phyloP scores from a whole-genome alignment of 352 stramenopile species.

The Globisporangium irregulare region DNA sequence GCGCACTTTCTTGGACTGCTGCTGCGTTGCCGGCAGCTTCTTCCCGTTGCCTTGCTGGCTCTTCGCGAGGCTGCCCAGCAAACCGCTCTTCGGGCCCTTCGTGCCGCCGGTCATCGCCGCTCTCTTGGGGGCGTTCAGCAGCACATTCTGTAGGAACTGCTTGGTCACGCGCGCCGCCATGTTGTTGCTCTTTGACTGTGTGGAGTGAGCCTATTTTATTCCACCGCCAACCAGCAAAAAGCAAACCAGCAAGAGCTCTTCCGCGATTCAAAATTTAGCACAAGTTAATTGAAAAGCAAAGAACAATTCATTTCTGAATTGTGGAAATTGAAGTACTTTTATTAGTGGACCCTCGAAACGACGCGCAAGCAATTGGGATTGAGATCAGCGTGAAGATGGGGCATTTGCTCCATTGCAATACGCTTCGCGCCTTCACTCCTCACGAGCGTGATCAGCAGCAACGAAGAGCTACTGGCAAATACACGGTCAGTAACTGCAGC shows the following conservation, averaged over 20 bases:
- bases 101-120: slow-evolving; percentile 10
- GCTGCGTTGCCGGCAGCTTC: slow-evolving; percentile 24
- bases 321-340: background rate
- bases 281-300: background rate
- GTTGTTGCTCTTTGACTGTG: slow-evolving; percentile 3
- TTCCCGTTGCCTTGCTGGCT: slow-evolving; percentile 15
- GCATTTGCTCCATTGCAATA: background rate
- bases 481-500: background rate
- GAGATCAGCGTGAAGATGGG: background rate
- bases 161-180: slow-evolving; percentile 73
- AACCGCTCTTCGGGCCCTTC: background rate
- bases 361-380: background rate
- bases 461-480: background rate
- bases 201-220: slow-evolving; percentile 1
- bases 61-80: slow-evolving; percentile 15
- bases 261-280: background rate
- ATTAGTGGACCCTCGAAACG: slow-evolving; percentile 3
- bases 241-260: background rate
- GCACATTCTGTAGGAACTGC: slow-evolving; percentile 67
- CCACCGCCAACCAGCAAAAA: slow-evolving; percentile 6
- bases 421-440: background rate
- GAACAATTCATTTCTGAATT: slow-evolving; percentile 12
- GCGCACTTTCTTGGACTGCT: slow-evolving; percentile 19
- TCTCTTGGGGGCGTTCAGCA: slow-evolving; percentile 16
- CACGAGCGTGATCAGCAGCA: background rate